A percentile compares a stretch with the other conserved stretches of the same genome.
These are phyloP conservation scores for Tanozyma kutaoensis DNA, from an alignment of 805 yeast genomes.

Conservation along the genomic window DNA sequence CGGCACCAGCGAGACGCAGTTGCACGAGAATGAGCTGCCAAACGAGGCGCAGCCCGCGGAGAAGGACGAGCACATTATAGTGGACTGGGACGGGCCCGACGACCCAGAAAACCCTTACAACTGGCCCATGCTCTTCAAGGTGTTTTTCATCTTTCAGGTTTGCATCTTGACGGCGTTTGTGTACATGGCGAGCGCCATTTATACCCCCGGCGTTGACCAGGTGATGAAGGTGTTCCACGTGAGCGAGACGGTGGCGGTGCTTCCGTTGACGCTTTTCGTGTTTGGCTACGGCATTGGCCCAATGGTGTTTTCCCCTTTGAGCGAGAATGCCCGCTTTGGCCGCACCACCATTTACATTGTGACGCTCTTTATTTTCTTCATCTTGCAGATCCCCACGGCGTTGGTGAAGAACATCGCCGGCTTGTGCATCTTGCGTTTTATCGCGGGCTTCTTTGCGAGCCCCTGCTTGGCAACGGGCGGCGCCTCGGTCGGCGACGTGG, in stretches of 20 bases:
- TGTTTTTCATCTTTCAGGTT: conserved; percentile 22
- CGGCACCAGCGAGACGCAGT: background rate
- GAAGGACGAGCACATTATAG: conserved; percentile 4
- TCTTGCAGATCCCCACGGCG: conserved; percentile 47
- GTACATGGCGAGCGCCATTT: conserved; percentile 44
- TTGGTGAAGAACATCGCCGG: conserved; percentile 36
- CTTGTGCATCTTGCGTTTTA: conserved; percentile 34
- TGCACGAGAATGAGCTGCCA: background rate
- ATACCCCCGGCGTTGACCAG: conserved; percentile 36
- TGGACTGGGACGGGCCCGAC: conserved; percentile 25
- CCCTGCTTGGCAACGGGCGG: conserved; percentile 49
- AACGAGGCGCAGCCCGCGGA: background rate
- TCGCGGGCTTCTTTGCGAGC: conserved; percentile 42
- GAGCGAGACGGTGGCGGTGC: conserved; percentile 53
- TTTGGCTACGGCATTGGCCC: conserved; percentile 93
- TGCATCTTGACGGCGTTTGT: conserved; percentile 36
- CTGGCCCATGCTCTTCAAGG: conserved; percentile 34
- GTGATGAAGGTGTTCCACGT: conserved; percentile 42
- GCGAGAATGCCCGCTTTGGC: conserved; percentile 50
- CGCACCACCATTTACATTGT: conserved; percentile 35
- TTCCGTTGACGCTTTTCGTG: conserved; percentile 75
- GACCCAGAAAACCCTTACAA: conserved; percentile 46
- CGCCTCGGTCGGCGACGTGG: conserved; percentile 40
- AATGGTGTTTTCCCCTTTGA: conserved; percentile 75
- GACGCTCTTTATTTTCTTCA: conserved; percentile 32